These are phyloP conservation scores for Selaginella moellendorffii DNA, from an alignment of 75 land plant species.

Conservation along the genomic window DNA sequence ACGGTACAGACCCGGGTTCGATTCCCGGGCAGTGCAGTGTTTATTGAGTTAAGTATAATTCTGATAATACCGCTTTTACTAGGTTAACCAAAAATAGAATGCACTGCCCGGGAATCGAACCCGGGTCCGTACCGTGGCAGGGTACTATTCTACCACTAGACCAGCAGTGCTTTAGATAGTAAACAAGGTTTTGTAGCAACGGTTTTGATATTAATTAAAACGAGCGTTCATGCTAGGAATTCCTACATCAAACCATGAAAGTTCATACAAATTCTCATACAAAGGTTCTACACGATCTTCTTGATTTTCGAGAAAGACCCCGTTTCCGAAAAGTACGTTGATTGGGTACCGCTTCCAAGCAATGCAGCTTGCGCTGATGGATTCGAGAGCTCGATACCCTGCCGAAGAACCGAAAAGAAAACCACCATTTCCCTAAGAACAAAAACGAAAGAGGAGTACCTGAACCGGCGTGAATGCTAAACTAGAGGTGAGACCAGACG, in stretches of 20 bases:
- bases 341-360: conserved; percentile 82
- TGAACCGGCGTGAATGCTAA: conserved; percentile 98
- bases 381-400: conserved; percentile 89
- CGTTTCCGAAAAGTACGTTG: conserved; percentile 83
- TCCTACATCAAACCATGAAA: no score
- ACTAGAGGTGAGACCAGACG: conserved; percentile 92
- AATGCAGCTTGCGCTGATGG: conserved; percentile 69
- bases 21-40: conserved; percentile 99
- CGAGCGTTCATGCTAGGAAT: no score
- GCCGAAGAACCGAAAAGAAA: conserved; percentile 13
- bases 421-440: no score
- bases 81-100: no score
- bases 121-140: no score
- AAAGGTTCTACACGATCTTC: conserved; percentile 17
- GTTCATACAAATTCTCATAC: conserved; percentile 60
- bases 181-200: no score
- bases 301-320: conserved; percentile 91
- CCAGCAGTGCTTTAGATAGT: no score
- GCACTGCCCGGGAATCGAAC: no score
- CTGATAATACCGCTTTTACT: no score
- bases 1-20: conserved; percentile 99
- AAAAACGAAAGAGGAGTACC: conserved; percentile 29
- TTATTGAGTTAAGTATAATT: no score
- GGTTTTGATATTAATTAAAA: no score
- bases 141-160: no score